phyloP scores from a whole-genome alignment of 192 early-diverging fungal genomes.

The Coemansia sp. region DNA sequence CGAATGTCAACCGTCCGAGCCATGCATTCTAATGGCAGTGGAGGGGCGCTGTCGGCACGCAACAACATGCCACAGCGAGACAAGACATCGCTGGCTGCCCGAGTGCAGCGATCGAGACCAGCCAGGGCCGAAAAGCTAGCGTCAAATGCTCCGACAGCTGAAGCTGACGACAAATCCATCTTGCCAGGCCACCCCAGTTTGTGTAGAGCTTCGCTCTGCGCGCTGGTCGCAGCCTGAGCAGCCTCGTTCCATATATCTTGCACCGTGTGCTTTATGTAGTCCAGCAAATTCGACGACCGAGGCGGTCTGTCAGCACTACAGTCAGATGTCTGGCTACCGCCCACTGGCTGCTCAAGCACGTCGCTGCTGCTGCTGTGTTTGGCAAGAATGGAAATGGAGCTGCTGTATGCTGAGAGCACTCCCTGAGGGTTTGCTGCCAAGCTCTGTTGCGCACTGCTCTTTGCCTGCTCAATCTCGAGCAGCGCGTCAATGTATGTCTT shows the following conservation, averaged over 20 bases:
- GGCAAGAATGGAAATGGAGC: slow-evolving; percentile 14
- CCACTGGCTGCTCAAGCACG: background rate
- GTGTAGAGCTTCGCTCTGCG: slow-evolving; percentile 21
- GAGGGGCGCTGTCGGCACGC: slow-evolving; percentile 9
- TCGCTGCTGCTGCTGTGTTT: background rate
- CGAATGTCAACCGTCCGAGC: slow-evolving; percentile 59
- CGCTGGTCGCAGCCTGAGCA: slow-evolving; percentile 18
- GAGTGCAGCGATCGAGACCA: slow-evolving; percentile 24
- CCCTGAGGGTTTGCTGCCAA: slow-evolving; percentile 12
- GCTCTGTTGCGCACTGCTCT: slow-evolving; percentile 10
- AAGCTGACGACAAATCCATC: slow-evolving; percentile 25
- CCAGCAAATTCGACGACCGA: slow-evolving; percentile 15
- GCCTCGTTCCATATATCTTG: slow-evolving; percentile 23
- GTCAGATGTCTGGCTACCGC: slow-evolving; percentile 1
- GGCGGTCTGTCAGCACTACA: background rate
- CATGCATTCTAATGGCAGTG: slow-evolving; percentile 55
- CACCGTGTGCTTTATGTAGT: slow-evolving; percentile 22
- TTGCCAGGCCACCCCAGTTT: slow-evolving; percentile 43
- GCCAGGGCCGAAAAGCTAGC: slow-evolving; percentile 29
- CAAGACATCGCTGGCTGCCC: slow-evolving; percentile 14
- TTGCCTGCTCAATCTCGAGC: slow-evolving; percentile 26
- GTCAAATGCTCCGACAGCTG: slow-evolving; percentile 23
- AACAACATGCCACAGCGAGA: slow-evolving; percentile 3
- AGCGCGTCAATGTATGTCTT: slow-evolving; percentile 40
- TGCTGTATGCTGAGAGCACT: slow-evolving; percentile 19